phyloP scores from a whole-genome alignment of 1,139 yeast species.

The Sugiyamaella japonica region DNA sequence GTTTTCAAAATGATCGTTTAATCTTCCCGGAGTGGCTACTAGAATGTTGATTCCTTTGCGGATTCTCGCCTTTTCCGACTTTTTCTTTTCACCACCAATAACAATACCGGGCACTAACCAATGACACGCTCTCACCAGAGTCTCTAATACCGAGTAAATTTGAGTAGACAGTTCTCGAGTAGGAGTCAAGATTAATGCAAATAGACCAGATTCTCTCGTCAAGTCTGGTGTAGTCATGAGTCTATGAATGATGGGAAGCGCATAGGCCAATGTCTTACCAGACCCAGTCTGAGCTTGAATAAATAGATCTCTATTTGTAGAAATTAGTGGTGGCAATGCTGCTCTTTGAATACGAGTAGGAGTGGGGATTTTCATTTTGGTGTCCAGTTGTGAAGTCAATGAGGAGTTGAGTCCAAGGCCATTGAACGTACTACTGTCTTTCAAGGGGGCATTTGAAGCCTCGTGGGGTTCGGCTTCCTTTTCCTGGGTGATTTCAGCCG shows the following conservation, averaged over 20 bases:
- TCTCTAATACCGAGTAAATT: slow-evolving; percentile 77
- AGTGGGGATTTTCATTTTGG: slow-evolving; percentile 56
- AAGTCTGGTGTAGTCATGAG: slow-evolving; percentile 58
- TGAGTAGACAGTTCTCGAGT: slow-evolving; percentile 95
- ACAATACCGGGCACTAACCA: slow-evolving; percentile 89
- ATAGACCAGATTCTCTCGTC: slow-evolving; percentile 76
- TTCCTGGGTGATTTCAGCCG: slow-evolving; percentile 22
- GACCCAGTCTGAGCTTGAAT: slow-evolving; percentile 96
- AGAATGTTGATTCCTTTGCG: slow-evolving; percentile 86
- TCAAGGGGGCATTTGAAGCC: slow-evolving; percentile 86
- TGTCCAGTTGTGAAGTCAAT: slow-evolving; percentile 56
- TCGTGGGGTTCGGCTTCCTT: slow-evolving; percentile 37
- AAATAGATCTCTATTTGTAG: slow-evolving; percentile 61
- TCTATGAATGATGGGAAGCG: slow-evolving; percentile 75
- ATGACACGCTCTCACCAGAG: slow-evolving; percentile 62
- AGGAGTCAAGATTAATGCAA: slow-evolving; percentile 85
- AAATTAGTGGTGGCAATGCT: slow-evolving; percentile 69
- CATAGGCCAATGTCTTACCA: slow-evolving; percentile 86
- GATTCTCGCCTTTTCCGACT: slow-evolving; percentile 85
- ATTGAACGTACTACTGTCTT: slow-evolving; percentile 65
- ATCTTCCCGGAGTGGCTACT: slow-evolving; percentile 90
- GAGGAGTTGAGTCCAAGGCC: slow-evolving; percentile 67
- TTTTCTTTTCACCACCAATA: slow-evolving; percentile 93
- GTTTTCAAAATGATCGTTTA: slow-evolving; percentile 89
- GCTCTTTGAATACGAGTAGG: slow-evolving; percentile 88